phyloP scores from a whole-genome alignment of 2,329 filamentous ascomycete genomes.

The Xylaria multiplex region DNA sequence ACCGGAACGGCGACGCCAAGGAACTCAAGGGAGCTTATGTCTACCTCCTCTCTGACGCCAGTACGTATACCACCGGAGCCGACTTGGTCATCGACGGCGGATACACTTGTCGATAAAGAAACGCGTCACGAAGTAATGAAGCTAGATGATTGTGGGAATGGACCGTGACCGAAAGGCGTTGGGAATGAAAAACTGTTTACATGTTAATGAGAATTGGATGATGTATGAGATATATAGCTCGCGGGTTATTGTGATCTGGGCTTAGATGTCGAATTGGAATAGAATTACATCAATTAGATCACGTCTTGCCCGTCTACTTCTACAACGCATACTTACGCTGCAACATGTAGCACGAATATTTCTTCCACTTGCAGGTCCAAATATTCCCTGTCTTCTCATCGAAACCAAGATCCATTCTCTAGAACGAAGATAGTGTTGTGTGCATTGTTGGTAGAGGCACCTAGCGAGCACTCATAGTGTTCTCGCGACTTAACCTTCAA shows the following conservation, averaged over 20 bases:
- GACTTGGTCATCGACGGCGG: slow-evolving; percentile 79
- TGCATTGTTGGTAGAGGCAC: too few relatives aligned
- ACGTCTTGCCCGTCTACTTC: background rate
- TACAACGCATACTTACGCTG: background rate
- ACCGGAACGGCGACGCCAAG: slow-evolving; percentile 68
- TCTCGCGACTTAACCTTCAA: too few relatives aligned
- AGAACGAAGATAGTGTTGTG: too few relatives aligned
- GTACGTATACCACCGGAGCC: slow-evolving; percentile 77
- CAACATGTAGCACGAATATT: background rate
- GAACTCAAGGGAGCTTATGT: slow-evolving; percentile 79
- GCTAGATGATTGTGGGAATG: slow-evolving; percentile 6
- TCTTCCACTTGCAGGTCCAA: too few relatives aligned
- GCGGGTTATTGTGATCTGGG: background rate
- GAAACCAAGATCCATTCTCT: background rate
- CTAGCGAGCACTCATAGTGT: too few relatives aligned
- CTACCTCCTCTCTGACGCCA: slow-evolving; percentile 79
- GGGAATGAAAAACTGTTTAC: slow-evolving; percentile 12
- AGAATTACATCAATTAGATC: slow-evolving; percentile 4
- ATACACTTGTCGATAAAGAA: slow-evolving; percentile 56
- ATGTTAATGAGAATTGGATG: background rate
- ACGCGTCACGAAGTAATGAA: slow-evolving; percentile 8
- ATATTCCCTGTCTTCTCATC: background rate
- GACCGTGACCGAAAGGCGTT: slow-evolving; percentile 17
- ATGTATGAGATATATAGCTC: background rate
- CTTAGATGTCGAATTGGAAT: slow-evolving; percentile 17